Base-by-base conservation (phyloP, 208 protist genomes). In the Trypanosoma cruzi region DNA sequence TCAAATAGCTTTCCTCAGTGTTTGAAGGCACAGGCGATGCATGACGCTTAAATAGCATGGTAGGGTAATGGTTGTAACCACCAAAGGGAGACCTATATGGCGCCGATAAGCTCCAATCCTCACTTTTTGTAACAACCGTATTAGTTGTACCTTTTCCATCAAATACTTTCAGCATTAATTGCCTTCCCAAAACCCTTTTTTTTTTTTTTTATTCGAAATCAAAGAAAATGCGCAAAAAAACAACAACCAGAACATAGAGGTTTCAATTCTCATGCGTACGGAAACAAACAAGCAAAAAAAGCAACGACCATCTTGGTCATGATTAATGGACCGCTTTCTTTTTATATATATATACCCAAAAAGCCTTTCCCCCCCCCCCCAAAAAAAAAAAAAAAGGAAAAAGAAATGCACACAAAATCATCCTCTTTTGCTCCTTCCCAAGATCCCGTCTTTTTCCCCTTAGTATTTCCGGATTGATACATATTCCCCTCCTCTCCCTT, bases 1-100 rank as follows among this genome's bases (percentile, higher is more conserved):
- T 58, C 18, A 37, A 56, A 36, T 1, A 48, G 8, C 22, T 34
- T 22, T 29, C 31, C 18, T 67, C 54, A 56, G 7, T 5, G 11
- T 7, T 5, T 31, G 11, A 20, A 0, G 29, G 61, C 40, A 32
- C 24, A 14, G 70, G 48, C 8, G 34, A 67, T n/a, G 54, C 14
- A 61, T 54, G 40, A 57, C 75, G 78, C 50, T 83, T 82, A 59
- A 83, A 81, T 24, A 77, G 57, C 20, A 44, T 83, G 18, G 81
- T 83, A 36, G 84, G 79, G 42, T 86, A 85, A 61, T 78, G 81
- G 46, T 65, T 82, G 57, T 68, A 73, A 7, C 71, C 78, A 29
- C 76, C 81, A 48, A 72, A 80, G 20, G 74, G 44, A 52, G 58
- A 71, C n/a, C 60, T 2, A 71, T 70, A 71, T 0, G 54, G 31